Evolutionary conservation across 164 flowering plant genomes (phyloP).

Genomic region (Litsea cubeba): DNA sequence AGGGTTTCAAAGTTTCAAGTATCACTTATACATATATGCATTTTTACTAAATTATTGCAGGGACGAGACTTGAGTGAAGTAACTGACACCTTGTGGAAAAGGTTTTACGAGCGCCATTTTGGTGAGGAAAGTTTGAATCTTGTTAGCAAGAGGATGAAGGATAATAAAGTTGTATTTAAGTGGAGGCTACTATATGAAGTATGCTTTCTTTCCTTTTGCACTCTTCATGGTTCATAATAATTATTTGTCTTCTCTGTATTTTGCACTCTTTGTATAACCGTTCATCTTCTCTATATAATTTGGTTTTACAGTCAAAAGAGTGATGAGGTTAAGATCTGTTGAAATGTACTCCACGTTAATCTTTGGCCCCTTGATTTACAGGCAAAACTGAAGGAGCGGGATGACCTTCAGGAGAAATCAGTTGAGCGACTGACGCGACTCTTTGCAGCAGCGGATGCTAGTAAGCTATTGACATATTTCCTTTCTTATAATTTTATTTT

Average conservation of each 20-base stretch:
- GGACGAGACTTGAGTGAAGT: conserved; percentile 76
- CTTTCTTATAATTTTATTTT: conserved; percentile 2
- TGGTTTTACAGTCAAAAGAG: background rate
- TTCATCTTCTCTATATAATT: background rate
- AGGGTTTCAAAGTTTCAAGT: background rate
- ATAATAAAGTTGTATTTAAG: conserved; percentile 33
- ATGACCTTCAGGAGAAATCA: conserved; percentile 42
- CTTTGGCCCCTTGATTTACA: conserved; percentile 16
- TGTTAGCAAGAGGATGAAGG: conserved; percentile 51
- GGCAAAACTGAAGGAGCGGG: conserved; percentile 63
- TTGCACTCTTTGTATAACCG: background rate
- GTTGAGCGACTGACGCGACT: conserved; percentile 43
- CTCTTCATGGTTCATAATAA: no score
- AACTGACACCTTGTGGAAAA: conserved; percentile 74
- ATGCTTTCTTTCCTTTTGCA: background rate
- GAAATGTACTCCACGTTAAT: background rate
- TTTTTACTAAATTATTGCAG: conserved; percentile 26
- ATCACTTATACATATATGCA: background rate
- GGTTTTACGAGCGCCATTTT: conserved; percentile 53
- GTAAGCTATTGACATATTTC: conserved; percentile 38
- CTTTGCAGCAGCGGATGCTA: conserved; percentile 48
- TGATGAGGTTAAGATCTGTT: background rate
- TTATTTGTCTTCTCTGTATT: background rate
- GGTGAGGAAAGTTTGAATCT: conserved; percentile 28
- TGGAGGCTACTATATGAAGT: conserved; percentile 83